Percentiles rank a stretch among this genome's conserved stretches.
phyloP scores from a whole-genome alignment of 1,284 basidiomycete genomes.

The Microbotryum saponariae region DNA sequence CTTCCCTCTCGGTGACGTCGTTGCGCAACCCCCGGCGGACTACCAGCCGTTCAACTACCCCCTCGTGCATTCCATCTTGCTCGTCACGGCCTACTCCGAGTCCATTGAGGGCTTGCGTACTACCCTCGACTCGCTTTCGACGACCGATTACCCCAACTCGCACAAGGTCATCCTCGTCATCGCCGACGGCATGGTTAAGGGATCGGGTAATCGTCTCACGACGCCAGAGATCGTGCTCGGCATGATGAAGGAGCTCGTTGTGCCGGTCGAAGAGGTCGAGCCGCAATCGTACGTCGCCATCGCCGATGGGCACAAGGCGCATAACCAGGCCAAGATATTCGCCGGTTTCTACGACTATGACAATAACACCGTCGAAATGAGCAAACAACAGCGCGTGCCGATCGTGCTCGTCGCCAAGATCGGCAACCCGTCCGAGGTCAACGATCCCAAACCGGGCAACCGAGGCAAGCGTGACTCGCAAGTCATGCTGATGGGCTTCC shows the following conservation, averaged over 20 bases:
- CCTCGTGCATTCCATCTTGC: slow-evolving; percentile 84
- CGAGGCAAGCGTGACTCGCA: slow-evolving; percentile 98
- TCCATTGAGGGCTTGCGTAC: slow-evolving; percentile 93
- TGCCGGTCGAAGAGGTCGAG: slow-evolving; percentile 78
- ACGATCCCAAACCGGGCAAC: slow-evolving; percentile 91
- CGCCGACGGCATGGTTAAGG: slow-evolving; percentile 97
- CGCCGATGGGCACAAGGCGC: slow-evolving; percentile 95
- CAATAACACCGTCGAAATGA: slow-evolving; percentile 77
- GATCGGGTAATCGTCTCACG: slow-evolving; percentile 73
- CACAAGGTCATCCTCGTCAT: slow-evolving; percentile 95
- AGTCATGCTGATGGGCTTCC: slow-evolving; percentile 53
- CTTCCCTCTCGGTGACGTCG: slow-evolving; percentile 79
- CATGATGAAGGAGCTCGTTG: slow-evolving; percentile 96
- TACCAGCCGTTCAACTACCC: slow-evolving; percentile 96
- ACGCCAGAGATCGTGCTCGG: slow-evolving; percentile 90
- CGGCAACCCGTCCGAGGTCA: slow-evolving; percentile 81
- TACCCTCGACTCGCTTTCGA: slow-evolving; percentile 93
- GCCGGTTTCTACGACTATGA: slow-evolving; percentile 98
- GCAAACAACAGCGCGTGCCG: slow-evolving; percentile 94
- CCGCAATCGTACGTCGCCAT: slow-evolving; percentile 96
- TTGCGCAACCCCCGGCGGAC: slow-evolving; percentile 84
- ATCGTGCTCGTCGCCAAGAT: slow-evolving; percentile 90
- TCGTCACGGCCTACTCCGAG: slow-evolving; percentile 98
- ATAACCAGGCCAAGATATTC: slow-evolving; percentile 99
- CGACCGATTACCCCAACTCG: slow-evolving; percentile 96